phyloP scores from a whole-genome alignment of 805 yeast species.

The Lachancea mirantina region DNA sequence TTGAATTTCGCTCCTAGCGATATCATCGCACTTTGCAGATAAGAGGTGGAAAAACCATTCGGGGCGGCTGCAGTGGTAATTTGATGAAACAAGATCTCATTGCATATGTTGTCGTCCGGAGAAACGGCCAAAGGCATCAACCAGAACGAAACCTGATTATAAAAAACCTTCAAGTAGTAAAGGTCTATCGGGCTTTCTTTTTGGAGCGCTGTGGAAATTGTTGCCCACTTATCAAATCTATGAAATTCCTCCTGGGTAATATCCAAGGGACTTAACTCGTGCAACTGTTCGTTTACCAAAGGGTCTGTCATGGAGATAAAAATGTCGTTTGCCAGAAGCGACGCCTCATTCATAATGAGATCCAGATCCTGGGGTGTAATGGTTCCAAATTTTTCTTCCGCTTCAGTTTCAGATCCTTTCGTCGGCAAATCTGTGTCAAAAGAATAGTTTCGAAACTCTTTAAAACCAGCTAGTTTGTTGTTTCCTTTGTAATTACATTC shows the following conservation, averaged over 20 bases:
- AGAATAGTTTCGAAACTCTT: not conserved
- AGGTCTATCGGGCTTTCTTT: constrained; percentile 8
- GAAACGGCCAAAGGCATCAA: constrained; percentile 12
- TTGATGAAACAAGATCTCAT: constrained; percentile 11
- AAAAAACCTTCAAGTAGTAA: constrained; percentile 10
- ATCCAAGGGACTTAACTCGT: not conserved
- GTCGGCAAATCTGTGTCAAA: not conserved
- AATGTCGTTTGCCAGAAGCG: constrained; percentile 9
- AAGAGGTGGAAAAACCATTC: constrained; percentile 5
- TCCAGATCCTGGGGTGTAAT: constrained; percentile 3
- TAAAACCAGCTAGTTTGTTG: not conserved
- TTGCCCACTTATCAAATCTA: constrained; percentile 9
- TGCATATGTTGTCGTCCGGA: constrained; percentile 9
- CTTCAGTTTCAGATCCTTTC: not conserved
- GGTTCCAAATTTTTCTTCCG: not conserved
- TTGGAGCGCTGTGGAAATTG: constrained; percentile 2
- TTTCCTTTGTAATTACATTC: constrained; percentile 6
- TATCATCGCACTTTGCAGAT: constrained; percentile 12
- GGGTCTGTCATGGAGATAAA: constrained; percentile 8
- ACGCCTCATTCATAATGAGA: constrained; percentile 9
- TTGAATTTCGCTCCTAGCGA: constrained; percentile 15
- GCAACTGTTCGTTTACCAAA: not conserved
- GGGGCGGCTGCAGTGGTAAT: constrained; percentile 3
- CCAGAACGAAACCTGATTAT: constrained; percentile 14
- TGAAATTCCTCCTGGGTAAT: not conserved